Percentiles rank a stretch among this genome's conserved stretches.
These are phyloP conservation scores for Fusarium domesticum DNA, from an alignment of 2,329 filamentous ascomycete genomes.

Conservation along the genomic window DNA sequence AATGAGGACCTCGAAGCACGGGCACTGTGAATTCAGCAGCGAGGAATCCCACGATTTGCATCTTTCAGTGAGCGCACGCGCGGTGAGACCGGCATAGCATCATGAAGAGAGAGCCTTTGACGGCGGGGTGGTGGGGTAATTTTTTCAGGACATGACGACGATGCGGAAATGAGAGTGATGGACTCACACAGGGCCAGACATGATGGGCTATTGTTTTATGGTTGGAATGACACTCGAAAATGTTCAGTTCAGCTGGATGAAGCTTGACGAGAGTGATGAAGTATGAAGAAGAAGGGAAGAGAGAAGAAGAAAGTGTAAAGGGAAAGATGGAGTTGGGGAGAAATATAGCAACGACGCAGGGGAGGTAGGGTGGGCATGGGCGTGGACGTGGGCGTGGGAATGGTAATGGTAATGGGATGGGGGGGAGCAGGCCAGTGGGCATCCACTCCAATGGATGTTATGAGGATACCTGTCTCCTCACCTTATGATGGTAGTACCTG, in stretches of 20 bases:
- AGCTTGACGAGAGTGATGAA: conserved; percentile 10
- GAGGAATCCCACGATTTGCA: conserved; percentile 20
- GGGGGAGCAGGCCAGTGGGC: not conserved
- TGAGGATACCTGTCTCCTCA: not conserved
- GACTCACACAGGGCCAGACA: conserved; percentile 69
- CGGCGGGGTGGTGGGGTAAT: conserved; percentile 43
- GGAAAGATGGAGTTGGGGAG: conserved; percentile 23
- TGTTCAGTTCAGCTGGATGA: conserved; percentile 9
- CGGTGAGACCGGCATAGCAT: conserved; percentile 35
- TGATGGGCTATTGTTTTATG: conserved; percentile 40
- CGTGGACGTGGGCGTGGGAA: not conserved
- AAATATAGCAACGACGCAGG: conserved; percentile 22
- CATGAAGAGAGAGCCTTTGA: conserved; percentile 22
- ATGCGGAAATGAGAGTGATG: conserved; percentile 23
- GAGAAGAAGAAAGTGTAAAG: conserved; percentile 12
- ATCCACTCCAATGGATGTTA: not conserved
- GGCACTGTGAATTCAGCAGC: not conserved
- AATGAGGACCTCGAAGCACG: not conserved
- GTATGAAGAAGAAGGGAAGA: conserved; percentile 19
- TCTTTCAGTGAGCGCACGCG: conserved; percentile 28
- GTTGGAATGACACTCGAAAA: conserved; percentile 4
- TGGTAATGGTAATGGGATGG: not conserved
- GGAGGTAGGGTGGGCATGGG: conserved; percentile 1
- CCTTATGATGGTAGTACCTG: not conserved
- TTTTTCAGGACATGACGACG: conserved; percentile 22